Evolutionary conservation across 139 green algal species (phyloP).

Genomic region (Raphidocelis subcapitata): DNA sequence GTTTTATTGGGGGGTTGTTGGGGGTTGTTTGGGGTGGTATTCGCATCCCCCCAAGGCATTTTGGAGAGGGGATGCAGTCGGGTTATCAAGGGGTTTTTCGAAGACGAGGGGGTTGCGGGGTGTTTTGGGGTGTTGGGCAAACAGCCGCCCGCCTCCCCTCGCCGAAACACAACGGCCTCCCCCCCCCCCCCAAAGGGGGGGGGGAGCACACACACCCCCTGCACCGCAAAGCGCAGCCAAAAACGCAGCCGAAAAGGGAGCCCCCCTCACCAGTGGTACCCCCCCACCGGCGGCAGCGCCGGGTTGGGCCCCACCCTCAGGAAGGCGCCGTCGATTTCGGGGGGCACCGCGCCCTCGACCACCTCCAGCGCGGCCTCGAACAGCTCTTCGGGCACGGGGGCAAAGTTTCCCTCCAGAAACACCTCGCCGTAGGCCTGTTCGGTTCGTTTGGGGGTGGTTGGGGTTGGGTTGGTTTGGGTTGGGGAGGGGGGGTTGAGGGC

Average conservation of each 20-base stretch:
- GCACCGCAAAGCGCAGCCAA: neutral
- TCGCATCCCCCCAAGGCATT: neutral
- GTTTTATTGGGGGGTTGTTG: neutral
- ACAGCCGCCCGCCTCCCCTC: too few species aligned
- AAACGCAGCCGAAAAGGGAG: neutral
- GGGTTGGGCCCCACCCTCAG: slow-evolving; percentile 41
- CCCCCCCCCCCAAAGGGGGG: too few species aligned
- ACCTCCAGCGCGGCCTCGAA: too few species aligned
- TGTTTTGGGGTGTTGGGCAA: too few species aligned
- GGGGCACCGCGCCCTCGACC: slow-evolving; percentile 20
- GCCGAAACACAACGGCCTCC: too few species aligned
- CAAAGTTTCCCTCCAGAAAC: too few species aligned
- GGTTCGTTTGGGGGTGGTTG: too few species aligned
- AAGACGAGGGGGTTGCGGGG: too few species aligned
- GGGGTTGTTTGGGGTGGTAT: neutral
- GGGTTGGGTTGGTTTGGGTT: too few species aligned
- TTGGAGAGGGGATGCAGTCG: neutral
- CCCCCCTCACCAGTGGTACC: slow-evolving; percentile 31
- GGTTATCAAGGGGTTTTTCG: neutral
- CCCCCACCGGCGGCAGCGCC: slow-evolving; percentile 11
- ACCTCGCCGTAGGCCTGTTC: too few species aligned
- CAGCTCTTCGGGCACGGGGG: too few species aligned
- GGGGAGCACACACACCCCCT: neutral
- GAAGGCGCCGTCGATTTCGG: slow-evolving; percentile 26
- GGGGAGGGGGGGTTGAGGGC: too few species aligned